Evolutionary conservation across 1,139 yeast species (phyloP).

Genomic region (Candida glucosophila): DNA sequence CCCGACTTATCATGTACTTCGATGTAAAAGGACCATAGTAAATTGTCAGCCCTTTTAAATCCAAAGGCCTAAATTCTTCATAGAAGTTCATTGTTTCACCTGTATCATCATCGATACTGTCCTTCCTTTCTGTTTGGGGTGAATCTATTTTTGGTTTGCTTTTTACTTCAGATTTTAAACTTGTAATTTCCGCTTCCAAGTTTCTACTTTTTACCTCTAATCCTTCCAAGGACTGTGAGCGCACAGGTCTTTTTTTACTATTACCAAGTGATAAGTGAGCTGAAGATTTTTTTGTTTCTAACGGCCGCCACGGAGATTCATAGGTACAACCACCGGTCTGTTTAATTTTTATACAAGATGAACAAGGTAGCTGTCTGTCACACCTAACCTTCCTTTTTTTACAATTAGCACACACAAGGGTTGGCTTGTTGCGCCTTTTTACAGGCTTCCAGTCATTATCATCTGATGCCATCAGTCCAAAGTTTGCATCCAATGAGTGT

Average conservation of each 20-base stretch:
- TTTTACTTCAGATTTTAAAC: no score
- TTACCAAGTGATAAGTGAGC: no score
- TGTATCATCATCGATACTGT: slow-evolving; percentile 10
- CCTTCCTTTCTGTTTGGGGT: no score
- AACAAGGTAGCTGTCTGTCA: slow-evolving; percentile 28
- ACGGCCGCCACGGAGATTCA: slow-evolving; percentile 7
- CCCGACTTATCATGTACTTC: slow-evolving; percentile 40
- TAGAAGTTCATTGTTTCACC: slow-evolving; percentile 30
- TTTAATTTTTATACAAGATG: slow-evolving; percentile 22
- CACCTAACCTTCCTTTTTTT: slow-evolving; percentile 28
- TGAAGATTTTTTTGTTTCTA: neutral
- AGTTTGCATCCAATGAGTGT: no score
- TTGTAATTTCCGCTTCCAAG: no score
- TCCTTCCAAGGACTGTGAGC: no score
- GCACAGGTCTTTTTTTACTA: no score
- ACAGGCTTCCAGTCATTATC: slow-evolving; percentile 1
- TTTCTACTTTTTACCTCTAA: no score
- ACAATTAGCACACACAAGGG: slow-evolving; percentile 30
- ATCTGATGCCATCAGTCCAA: no score
- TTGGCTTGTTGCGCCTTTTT: slow-evolving; percentile 21
- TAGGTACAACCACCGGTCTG: slow-evolving; percentile 18
- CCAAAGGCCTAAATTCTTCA: slow-evolving; percentile 33
- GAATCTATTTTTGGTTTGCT: no score
- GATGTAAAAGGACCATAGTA: slow-evolving; percentile 45
- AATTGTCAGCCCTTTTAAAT: slow-evolving; percentile 23